Base-by-base conservation (phyloP, 345 rosid species). In the Geranium brycei region DNA sequence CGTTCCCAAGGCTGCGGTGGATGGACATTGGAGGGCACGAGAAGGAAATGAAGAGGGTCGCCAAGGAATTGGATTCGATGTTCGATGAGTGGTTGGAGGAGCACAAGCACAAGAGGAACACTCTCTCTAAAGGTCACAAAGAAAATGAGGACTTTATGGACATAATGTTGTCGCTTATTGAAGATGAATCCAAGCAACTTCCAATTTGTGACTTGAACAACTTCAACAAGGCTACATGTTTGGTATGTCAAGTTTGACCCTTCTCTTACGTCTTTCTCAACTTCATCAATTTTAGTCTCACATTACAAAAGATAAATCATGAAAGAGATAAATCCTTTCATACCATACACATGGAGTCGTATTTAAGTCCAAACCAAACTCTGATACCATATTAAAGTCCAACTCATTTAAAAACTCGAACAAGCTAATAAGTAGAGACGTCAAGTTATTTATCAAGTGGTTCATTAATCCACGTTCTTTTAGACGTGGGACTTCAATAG, bases 21-120 rank as follows among this genome's bases (percentile, higher is more conserved):
- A 55, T 76, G 7, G 77, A 76, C 56, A 10, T 70, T 13, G 74
- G 74, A 18, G 77, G 77, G 11, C 59, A 72, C 61, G 69, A 69
- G 71, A 72, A 72, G 64, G 63, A 41, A 17, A 76, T 76, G 76
- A 66, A 69, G 58, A 62, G 16, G 31, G 58, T 59, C 10, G 71
- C 66, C 0, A 40, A 69, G n/a, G 76, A 69, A 57, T 6, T 72
- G 59, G 71, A 68, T 19, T 0, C 7, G 4, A 30, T 72, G 3
- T 19, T 57, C 3, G 66, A 28, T 15, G 64, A 57, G 12, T 72
- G 72, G 79, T 51, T 76, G 3, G 73, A 69, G 62, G 76, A 76
- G 55, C 74, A 66, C 58, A 62, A 65, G n/a, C 13, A 30, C 28
- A 60, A 51, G 51, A 23, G 41, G 62, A 62, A 28, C 19, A 5